Evolutionary conservation across 768 basidiomycete genomes (phyloP), one percentile per base, ranked within the genome.

Genomic region (Mycena capillaripes): DNA sequence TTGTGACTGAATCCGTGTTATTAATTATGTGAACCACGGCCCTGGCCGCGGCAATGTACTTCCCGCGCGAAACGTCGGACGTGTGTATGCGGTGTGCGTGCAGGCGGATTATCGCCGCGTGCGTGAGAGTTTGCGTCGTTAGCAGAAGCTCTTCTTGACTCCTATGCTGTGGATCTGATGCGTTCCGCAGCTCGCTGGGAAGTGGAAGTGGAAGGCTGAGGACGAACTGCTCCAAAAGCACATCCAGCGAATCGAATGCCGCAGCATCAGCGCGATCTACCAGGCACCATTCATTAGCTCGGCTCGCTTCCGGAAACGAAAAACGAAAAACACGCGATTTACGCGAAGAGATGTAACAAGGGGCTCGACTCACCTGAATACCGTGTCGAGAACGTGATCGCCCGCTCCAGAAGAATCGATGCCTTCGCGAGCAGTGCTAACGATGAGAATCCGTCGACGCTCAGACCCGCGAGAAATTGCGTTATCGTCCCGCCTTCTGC

Each of bases 341-440:
- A 19, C 16, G 16, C 34, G 34, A n/a, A n/a, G n/a, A n/a, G n/a
- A n/a, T n/a, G n/a, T n/a, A n/a, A n/a, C n/a, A n/a, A n/a, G n/a
- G n/a, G n/a, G n/a, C n/a, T n/a, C n/a, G n/a, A n/a, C n/a, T n/a
- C 19, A 44, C 42, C 42, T 16, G 42, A 44, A 44, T 44, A 44
- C 19, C 42, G 42, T 6, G 16, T 21, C 5, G 46, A 48, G 61
- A 73, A 59, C 53, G 69, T 17, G 58, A 64, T 32, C 46, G 77
- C 75, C 53, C 84, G 80, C 42, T 84, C 79, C 2, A 86, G 78
- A 0, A 86, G 74, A 6, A 85, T 80, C 0, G 83, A 74, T 4
- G 77, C 77, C 63, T 80, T 81, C 6, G 80, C 77, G 16, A 79
- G 78, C 19, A 79, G 67, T 12, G 82, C 79, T 36, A 78, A 63